Percentiles rank a stretch among this genome's conserved stretches.
phyloP scores from a whole-genome alignment of 1,284 basidiomycete genomes.

The Cutaneotrichosporon spelunceum region DNA sequence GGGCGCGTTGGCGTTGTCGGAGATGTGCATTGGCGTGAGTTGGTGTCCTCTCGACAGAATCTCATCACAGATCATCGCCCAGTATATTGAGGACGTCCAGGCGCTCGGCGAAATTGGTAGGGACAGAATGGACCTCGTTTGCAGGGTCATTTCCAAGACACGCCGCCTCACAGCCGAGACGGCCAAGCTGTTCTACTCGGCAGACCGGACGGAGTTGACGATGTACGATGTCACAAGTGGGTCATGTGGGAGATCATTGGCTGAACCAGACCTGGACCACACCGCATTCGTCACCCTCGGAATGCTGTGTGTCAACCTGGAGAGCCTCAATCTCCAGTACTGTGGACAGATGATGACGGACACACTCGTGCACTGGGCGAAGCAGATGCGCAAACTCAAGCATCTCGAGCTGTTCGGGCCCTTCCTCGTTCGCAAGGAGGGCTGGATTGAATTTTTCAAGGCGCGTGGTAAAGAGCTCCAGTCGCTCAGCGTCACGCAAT shows the following conservation, averaged over 20 bases:
- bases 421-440: conserved; percentile 72
- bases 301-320: conserved; percentile 75
- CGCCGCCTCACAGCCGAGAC: conserved; percentile 78
- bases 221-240: conserved; percentile 89
- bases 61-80: conserved; percentile 66
- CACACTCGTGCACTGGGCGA: conserved; percentile 64
- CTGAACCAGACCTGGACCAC: conserved; percentile 62
- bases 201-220: conserved; percentile 64
- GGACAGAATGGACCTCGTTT: conserved; percentile 74
- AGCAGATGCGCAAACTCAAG: conserved; percentile 63
- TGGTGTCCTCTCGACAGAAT: neutral
- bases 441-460: conserved; percentile 75
- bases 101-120: conserved; percentile 80
- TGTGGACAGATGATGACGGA: conserved; percentile 79
- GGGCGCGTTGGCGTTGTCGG: conserved; percentile 64
- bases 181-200: conserved; percentile 76
- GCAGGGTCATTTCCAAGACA: conserved; percentile 80
- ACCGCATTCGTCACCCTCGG: conserved; percentile 66
- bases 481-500: conserved; percentile 76
- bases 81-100: conserved; percentile 85
- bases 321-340: conserved; percentile 71
- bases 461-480: conserved; percentile 61
- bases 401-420: conserved; percentile 81
- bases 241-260: conserved; percentile 38
- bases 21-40: conserved; percentile 71